These are phyloP conservation scores for Camellia lanceoleosa DNA, from an alignment of 148 eudicot species.

Conservation along the genomic window DNA sequence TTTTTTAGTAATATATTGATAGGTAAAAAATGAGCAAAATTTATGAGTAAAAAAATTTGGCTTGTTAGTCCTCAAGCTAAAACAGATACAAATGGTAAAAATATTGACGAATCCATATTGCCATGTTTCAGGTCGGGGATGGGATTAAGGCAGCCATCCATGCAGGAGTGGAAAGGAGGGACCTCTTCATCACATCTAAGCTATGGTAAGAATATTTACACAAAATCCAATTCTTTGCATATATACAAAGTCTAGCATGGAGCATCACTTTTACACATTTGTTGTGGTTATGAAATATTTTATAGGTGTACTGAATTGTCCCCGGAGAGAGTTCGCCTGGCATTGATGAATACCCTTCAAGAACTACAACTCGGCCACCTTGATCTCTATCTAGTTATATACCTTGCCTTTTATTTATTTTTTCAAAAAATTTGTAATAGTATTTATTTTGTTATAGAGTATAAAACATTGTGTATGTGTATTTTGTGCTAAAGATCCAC, in stretches of 20 bases:
- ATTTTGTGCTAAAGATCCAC: constrained; percentile 37
- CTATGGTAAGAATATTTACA: constrained; percentile 32
- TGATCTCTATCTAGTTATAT: constrained; percentile 53
- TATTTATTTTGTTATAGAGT: not conserved
- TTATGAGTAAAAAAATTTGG: no score
- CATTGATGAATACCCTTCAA: constrained; percentile 42
- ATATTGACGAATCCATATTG: not conserved
- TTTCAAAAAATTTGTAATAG: not conserved
- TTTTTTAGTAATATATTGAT: no score
- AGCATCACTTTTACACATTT: not conserved
- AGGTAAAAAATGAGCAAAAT: no score
- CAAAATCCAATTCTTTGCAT: not conserved
- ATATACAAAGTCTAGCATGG: not conserved
- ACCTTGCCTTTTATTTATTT: not conserved
- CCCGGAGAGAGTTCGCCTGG: constrained; percentile 54
- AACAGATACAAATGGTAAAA: not conserved
- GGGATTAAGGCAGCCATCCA: constrained; percentile 42
- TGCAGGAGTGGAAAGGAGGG: constrained; percentile 47
- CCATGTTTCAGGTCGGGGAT: constrained; percentile 38
- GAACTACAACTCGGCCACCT: constrained; percentile 55
- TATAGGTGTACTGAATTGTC: constrained; percentile 58
- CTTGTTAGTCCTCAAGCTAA: no score
- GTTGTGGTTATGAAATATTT: not conserved
- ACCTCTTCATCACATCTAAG: constrained; percentile 54
- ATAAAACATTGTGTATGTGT: not conserved